Evolutionary conservation across 2,329 filamentous ascomycete genomes (phyloP).

Genomic region (Ophiostoma montium): DNA sequence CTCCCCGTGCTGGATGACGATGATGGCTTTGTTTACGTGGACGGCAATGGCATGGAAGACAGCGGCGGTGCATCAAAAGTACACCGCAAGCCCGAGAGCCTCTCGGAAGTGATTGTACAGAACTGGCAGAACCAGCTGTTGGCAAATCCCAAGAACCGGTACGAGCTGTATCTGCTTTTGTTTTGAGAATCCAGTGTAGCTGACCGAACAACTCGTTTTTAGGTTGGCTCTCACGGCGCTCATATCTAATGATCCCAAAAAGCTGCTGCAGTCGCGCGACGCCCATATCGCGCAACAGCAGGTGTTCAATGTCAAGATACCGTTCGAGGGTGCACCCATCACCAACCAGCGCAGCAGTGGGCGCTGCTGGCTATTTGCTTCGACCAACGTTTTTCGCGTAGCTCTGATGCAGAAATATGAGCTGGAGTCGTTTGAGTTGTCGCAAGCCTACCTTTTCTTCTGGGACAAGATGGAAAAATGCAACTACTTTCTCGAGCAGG

Average conservation of each 20-base stretch:
- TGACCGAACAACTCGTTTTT: neutral
- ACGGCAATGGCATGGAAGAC: neutral
- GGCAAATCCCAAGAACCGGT: neutral
- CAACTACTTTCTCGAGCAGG: conserved; percentile 78
- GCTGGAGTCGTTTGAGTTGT: conserved; percentile 69
- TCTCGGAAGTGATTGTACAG: neutral
- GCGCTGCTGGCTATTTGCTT: conserved; percentile 83
- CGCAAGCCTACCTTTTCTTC: conserved; percentile 78
- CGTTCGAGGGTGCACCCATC: conserved; percentile 66
- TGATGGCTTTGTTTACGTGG: neutral
- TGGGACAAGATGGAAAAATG: conserved; percentile 90
- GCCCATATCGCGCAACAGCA: conserved; percentile 57
- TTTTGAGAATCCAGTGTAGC: neutral
- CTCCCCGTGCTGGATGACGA: neutral
- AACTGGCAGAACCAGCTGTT: neutral
- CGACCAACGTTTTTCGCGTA: conserved; percentile 85
- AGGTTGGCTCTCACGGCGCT: conserved; percentile 66
- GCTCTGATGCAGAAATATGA: conserved; percentile 74
- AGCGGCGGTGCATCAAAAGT: neutral
- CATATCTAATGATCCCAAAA: conserved; percentile 49
- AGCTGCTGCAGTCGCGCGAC: conserved; percentile 50
- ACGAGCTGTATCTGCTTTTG: neutral
- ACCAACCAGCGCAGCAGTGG: conserved; percentile 75
- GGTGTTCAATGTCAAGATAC: conserved; percentile 71
- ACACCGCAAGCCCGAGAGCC: neutral